A percentile compares a stretch with the other conserved stretches of the same genome.
phyloP scores from a whole-genome alignment of 768 basidiomycete species.

The Hygrocybe punicea region DNA sequence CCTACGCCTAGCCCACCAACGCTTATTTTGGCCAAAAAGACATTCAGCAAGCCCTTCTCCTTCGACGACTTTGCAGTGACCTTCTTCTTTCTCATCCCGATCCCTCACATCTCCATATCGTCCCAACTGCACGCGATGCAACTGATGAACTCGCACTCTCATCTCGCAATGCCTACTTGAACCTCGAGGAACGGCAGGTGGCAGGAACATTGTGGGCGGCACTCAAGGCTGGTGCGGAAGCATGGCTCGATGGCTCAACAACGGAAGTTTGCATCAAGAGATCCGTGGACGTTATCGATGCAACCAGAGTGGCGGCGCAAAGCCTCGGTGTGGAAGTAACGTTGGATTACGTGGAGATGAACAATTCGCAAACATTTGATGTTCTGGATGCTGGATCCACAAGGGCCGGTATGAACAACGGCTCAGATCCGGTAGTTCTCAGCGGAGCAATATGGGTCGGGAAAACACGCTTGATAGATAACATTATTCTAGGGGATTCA shows the following conservation, averaged over 20 bases:
- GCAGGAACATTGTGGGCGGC: slow-evolving; percentile 72
- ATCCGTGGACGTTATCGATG: slow-evolving; percentile 44
- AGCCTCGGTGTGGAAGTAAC: slow-evolving; percentile 49
- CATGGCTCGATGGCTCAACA: slow-evolving; percentile 52
- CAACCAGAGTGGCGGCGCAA: slow-evolving; percentile 28
- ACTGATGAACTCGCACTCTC: slow-evolving; percentile 76
- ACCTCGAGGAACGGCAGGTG: slow-evolving; percentile 53
- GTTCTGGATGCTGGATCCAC: slow-evolving; percentile 40
- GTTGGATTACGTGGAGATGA: slow-evolving; percentile 87
- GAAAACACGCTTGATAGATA: slow-evolving; percentile 89
- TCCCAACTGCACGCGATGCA: slow-evolving; percentile 76
- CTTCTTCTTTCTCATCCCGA: slow-evolving; percentile 77
- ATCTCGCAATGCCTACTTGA: slow-evolving; percentile 85
- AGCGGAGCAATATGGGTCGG: slow-evolving; percentile 88
- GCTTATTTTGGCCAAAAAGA: slow-evolving; percentile 98
- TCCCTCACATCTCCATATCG: slow-evolving; percentile 71
- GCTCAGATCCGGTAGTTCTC: slow-evolving; percentile 52
- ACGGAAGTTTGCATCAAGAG: slow-evolving; percentile 48
- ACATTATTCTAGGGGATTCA: slow-evolving; percentile 67
- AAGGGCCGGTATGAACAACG: slow-evolving; percentile 18
- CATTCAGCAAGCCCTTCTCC: slow-evolving; percentile 89
- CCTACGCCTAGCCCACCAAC: slow-evolving; percentile 64
- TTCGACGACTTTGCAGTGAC: slow-evolving; percentile 75
- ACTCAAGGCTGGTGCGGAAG: slow-evolving; percentile 51
- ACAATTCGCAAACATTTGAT: slow-evolving; percentile 74